These are phyloP conservation scores for Calycina herbarum DNA, from an alignment of 2,329 filamentous ascomycete genomes.

Conservation along the genomic window DNA sequence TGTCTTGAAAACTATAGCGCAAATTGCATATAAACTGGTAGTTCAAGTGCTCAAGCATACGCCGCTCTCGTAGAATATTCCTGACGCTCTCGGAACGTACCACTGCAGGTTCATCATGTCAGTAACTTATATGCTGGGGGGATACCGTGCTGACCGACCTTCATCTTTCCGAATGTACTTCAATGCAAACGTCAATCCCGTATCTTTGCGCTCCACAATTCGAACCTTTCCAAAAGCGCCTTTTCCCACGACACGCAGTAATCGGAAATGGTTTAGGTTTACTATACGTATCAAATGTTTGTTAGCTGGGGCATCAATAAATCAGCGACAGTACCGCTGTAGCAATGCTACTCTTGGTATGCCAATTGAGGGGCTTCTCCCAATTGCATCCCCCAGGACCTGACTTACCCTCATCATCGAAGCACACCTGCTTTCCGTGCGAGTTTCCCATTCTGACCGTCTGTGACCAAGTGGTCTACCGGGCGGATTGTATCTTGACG, in stretches of 20 bases:
- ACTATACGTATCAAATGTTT: conserved; percentile 54
- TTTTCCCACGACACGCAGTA: conserved; percentile 93
- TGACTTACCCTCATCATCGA: conserved; percentile 84
- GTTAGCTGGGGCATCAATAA: conserved; percentile 22
- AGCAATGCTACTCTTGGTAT: neutral
- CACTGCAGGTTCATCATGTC: conserved; percentile 54
- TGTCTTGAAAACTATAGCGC: conserved; percentile 98
- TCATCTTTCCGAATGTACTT: conserved; percentile 99
- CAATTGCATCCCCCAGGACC: neutral
- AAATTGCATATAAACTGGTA: conserved; percentile 98
- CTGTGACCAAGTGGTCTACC: conserved; percentile 15
- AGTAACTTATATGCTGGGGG: conserved; percentile 23
- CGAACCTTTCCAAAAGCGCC: conserved; percentile 98
- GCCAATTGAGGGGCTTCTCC: neutral
- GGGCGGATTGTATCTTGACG: conserved; percentile 15
- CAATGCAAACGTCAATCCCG: conserved; percentile 86
- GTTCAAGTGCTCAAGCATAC: conserved; percentile 97
- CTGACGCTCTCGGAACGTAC: conserved; percentile 96
- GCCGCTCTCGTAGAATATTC: conserved; percentile 95
- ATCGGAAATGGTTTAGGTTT: conserved; percentile 94
- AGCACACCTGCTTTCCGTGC: conserved; percentile 89
- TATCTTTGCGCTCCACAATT: conserved; percentile 97
- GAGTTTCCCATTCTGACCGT: conserved; percentile 77
- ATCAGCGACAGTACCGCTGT: neutral
- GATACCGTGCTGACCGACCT: conserved; percentile 56